phyloP scores from a whole-genome alignment of 495 filamentous ascomycete species.

The Aspergillus haitiensis region DNA sequence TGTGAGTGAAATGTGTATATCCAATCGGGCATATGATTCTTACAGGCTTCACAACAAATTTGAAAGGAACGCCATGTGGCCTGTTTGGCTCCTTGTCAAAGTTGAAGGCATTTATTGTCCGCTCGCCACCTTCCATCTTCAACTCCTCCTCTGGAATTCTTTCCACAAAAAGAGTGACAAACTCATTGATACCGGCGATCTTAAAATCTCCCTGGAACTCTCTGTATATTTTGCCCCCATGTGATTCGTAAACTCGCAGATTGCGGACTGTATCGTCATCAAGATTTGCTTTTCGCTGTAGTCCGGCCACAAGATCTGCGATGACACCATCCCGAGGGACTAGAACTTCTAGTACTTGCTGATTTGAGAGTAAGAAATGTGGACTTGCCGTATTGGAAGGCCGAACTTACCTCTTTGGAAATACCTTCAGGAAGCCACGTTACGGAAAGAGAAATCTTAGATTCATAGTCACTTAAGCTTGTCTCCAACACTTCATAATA shows the following conservation, averaged over 20 bases:
- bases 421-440: conserved; percentile 87
- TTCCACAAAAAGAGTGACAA: conserved; percentile 76
- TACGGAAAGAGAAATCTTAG: conserved; percentile 79
- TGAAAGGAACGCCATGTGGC: conserved; percentile 82
- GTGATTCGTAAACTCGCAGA: conserved; percentile 76
- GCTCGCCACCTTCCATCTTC: conserved; percentile 56
- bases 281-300: conserved; percentile 79
- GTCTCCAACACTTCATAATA: conserved; percentile 93
- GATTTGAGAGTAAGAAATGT: conserved; percentile 1
- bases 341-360: conserved; percentile 76
- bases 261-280: conserved; percentile 67
- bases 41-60: conserved; percentile 82
- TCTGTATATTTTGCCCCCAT: conserved; percentile 75
- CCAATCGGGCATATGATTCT: conserved; percentile 28
- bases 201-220: conserved; percentile 62
- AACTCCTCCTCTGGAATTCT: conserved; percentile 76
- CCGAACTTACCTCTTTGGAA: conserved; percentile 70
- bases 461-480: conserved; percentile 88
- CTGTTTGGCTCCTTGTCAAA: conserved; percentile 85
- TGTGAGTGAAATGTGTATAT: conserved; percentile 24
- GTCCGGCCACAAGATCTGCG: conserved; percentile 66
- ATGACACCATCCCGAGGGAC: conserved; percentile 80
- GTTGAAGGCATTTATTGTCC: conserved; percentile 77
- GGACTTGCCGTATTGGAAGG: background rate
- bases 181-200: conserved; percentile 80